phyloP scores from a whole-genome alignment of 1,139 yeast species.

The Candida sanyaensis region DNA sequence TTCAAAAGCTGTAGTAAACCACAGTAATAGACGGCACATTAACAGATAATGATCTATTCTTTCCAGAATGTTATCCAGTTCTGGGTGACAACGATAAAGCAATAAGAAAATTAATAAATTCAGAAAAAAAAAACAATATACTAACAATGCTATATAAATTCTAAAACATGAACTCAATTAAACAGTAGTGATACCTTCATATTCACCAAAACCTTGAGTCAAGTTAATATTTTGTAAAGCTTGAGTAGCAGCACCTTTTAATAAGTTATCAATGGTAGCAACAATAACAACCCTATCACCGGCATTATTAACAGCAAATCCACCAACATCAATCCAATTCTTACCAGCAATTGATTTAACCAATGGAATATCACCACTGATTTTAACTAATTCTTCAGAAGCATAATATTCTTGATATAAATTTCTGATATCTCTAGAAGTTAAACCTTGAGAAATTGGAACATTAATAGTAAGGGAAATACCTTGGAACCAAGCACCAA shows the following conservation, averaged over 20 bases:
- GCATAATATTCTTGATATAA: conserved; percentile 86
- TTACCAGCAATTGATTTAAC: conserved; percentile 91
- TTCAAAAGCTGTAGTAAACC: conserved; percentile 13
- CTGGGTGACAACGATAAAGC: neutral
- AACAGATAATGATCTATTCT: too few species aligned
- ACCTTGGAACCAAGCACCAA: conserved; percentile 99
- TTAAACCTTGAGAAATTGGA: conserved; percentile 72
- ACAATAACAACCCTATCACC: conserved; percentile 91
- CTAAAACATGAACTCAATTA: neutral
- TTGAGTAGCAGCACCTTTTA: conserved; percentile 99
- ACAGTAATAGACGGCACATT: too few species aligned
- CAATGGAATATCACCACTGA: conserved; percentile 88
- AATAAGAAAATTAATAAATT: neutral
- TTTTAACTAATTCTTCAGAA: conserved; percentile 82
- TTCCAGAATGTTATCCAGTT: too few species aligned
- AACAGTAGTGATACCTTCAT: conserved; percentile 83
- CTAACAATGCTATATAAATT: too few species aligned
- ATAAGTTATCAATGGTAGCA: conserved; percentile 91
- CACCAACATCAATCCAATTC: conserved; percentile 94
- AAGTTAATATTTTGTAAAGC: conserved; percentile 94
- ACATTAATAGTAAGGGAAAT: conserved; percentile 89
- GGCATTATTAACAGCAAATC: conserved; percentile 87
- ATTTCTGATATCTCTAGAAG: conserved; percentile 81
- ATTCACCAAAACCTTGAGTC: conserved; percentile 88
- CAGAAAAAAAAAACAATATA: neutral